phyloP scores from a whole-genome alignment of 2,329 filamentous ascomycete species.

The Cryphonectria parasitica region DNA sequence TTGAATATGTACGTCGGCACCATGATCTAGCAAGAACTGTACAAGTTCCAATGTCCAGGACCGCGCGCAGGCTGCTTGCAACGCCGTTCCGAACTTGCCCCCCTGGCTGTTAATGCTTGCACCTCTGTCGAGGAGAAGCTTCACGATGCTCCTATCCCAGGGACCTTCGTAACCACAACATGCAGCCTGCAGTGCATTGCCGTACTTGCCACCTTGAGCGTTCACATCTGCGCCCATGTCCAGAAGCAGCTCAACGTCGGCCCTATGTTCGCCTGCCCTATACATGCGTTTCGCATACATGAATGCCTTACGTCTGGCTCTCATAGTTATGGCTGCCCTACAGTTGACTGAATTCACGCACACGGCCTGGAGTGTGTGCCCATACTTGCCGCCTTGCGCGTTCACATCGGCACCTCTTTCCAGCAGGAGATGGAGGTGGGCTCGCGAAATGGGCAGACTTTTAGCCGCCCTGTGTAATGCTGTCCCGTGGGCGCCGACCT shows the following conservation, averaged over 20 bases:
- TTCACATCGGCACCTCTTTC: not conserved
- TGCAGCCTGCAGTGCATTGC: not conserved
- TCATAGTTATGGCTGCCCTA: too few relatives aligned
- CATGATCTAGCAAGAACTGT: not conserved
- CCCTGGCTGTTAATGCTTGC: not conserved
- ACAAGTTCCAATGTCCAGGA: accelerated
- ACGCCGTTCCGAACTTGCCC: not conserved
- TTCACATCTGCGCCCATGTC: not conserved
- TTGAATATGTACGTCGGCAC: not conserved
- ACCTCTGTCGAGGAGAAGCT: not conserved
- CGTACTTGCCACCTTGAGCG: not conserved
- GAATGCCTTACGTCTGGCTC: too few relatives aligned
- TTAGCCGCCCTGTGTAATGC: not conserved
- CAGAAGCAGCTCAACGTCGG: not conserved
- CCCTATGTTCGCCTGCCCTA: too few relatives aligned
- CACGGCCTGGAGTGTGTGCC: not conserved
- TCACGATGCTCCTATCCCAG: not conserved
- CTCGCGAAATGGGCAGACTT: accelerated
- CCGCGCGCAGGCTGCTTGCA: not conserved
- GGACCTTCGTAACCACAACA: not conserved
- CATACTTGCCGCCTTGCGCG: not conserved
- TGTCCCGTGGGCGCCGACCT: not conserved
- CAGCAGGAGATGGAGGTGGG: not conserved
- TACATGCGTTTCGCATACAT: too few relatives aligned
- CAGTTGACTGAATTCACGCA: too few relatives aligned